A percentile compares a stretch with the other conserved stretches of the same genome.
These are phyloP conservation scores for Artemisia princeps DNA, from an alignment of 140 eudicot species.

Conservation along the genomic window DNA sequence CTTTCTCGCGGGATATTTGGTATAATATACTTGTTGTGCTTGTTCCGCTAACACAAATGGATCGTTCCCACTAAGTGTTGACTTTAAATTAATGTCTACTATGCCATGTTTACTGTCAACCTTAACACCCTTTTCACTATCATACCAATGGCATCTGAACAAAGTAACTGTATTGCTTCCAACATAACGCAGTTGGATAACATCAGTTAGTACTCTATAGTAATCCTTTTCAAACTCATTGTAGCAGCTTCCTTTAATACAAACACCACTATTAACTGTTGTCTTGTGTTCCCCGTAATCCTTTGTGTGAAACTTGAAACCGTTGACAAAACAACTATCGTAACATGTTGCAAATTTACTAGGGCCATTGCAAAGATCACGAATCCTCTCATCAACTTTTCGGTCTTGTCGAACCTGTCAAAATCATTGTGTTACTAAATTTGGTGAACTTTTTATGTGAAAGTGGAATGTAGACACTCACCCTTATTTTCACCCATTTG, in stretches of 20 bases:
- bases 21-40: constrained; percentile 5
- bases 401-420: neutral
- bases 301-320: constrained; percentile 17
- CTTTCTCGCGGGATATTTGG: neutral
- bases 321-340: constrained; percentile 14
- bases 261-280: constrained; percentile 9
- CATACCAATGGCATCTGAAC: constrained; percentile 15
- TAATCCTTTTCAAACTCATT: constrained; percentile 14
- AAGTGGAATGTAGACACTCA: too few relatives aligned
- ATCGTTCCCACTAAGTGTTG: neutral
- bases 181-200: neutral
- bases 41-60: constrained; percentile 7
- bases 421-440: neutral
- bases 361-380: neutral
- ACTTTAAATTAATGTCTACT: constrained; percentile 11
- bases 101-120: constrained; percentile 11
- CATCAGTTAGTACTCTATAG: neutral
- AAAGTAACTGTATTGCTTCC: neutral
- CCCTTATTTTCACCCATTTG: too few relatives aligned
- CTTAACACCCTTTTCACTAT: constrained; percentile 2
- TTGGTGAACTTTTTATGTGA: too few relatives aligned
- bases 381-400: neutral
- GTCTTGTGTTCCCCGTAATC: neutral
- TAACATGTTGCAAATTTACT: neutral
- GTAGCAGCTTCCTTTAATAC: constrained; percentile 14